Evolutionary conservation across 148 eudicot species (phyloP), one percentile per base, ranked within the genome.

Genomic region (Beta vulgaris): DNA sequence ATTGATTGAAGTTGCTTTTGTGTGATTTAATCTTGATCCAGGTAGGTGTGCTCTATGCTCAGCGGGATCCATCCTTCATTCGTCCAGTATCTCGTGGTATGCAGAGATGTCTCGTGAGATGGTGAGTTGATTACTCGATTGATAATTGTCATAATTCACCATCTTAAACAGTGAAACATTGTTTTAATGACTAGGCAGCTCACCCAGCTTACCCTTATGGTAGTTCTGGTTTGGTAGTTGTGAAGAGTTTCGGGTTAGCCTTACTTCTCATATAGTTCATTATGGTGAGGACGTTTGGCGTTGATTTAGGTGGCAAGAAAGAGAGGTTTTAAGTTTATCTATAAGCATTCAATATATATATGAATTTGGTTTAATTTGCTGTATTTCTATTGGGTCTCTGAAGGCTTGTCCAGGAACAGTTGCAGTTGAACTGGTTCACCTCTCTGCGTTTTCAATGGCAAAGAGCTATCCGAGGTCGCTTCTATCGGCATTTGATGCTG

Each of bases 51-150:
- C 87, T 95, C 21, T 95, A 95, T 84, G 80, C 87, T 69, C 96
- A 90, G 72, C 88, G 98, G 23, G 96, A 95, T 72, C 98, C 98
- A 61, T 87, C 97, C 68, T 87, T 88, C 63, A 80, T 94, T 77
- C 98, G 98, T 48, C 98, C 98, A 10, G 68, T 85, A 62, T 86
- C 91, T 60, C 88, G 90, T 74, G 98, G 90, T 70, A 86, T 94
- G 63, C 83, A 90, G 82, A 90, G 98, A 86, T 94, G 98, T 82
- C 89, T 94, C 62, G 97, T 90, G 63, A 92, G 98, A 92, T 94
- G 98, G 98, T 94, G 77, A 81, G 84, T 79, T 69, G 59, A 51
- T 69, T 59, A 34, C 84, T 79, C 66, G 59, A 51, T 69, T 59
- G 26, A 44, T 11, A 18, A 37, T 25, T 77, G 34, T 76, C 4